Conservation (phyloP, 148 eudicot species). For the Beta vulgaris region DNA sequence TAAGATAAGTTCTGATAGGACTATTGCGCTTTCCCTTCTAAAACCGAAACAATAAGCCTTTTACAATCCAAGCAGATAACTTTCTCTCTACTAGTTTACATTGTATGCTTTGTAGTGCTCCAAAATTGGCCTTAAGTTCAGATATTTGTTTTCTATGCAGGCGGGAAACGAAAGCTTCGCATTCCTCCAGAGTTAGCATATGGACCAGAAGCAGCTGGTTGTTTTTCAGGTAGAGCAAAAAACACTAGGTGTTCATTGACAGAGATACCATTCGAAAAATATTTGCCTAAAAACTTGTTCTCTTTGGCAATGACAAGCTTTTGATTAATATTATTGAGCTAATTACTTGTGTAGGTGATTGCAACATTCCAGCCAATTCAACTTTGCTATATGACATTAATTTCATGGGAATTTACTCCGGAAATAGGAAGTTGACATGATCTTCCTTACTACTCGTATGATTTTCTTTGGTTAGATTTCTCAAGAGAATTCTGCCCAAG, state of each 20-base stretch:
- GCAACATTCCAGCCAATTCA: constrained; percentile 90
- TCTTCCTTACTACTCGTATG: neutral
- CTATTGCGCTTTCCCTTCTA: no score
- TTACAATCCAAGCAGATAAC: no score
- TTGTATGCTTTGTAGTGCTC: neutral
- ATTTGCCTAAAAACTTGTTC: neutral
- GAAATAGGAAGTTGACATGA: constrained; percentile 60
- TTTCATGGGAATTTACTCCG: constrained; percentile 59
- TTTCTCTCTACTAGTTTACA: no score
- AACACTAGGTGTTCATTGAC: neutral
- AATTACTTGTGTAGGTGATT: constrained; percentile 51
- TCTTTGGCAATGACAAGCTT: neutral
- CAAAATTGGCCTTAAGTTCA: neutral
- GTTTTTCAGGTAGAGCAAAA: constrained; percentile 65
- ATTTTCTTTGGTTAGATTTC: neutral
- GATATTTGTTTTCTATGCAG: constrained; percentile 29
- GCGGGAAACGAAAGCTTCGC: constrained; percentile 81
- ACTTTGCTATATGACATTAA: constrained; percentile 71
- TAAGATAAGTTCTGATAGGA: no score
- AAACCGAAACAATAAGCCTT: no score
- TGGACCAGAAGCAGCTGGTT: constrained; percentile 95
- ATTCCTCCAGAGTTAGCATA: constrained; percentile 89
- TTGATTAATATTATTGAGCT: constrained; percentile 2
- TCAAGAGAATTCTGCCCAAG: neutral
- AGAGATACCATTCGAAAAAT: neutral